Base-by-base conservation (phyloP, 2,329 filamentous ascomycete genomes). In the Fusarium domesticum region DNA sequence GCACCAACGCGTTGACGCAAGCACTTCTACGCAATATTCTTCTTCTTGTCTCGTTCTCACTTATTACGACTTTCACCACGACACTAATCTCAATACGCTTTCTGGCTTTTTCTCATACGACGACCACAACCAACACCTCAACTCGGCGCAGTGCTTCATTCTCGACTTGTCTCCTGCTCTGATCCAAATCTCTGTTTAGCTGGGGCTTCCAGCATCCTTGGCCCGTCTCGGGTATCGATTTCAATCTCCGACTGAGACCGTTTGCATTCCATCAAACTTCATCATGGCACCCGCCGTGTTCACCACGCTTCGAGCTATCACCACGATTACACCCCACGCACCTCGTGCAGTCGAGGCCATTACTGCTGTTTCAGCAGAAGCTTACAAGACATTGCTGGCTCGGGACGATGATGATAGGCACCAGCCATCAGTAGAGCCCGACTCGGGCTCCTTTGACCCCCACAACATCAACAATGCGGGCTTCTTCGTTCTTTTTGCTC, bases 401-500 rank as follows among this genome's bases (percentile, higher is more conserved):
- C 72, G 73, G 31, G 69, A 72, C 12, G 31, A 47, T 18, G 35
- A 51, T 19, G 47, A 56, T 5, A 55, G 59, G 17, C 47, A 58
- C 16, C 54, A 60, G 18, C 54, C 61, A 16, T 58, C 65, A 3
- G 46, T 61, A 2, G 62, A 79, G 53, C 72, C 77, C 0, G 60
- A 63, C 8, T 46, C 52, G 3, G 81, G 80, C 44, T 70, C 75
- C 11, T 72, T 80, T n/a, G 67, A 73, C 46, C 78, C 79, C 2
- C 65, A 74, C 31, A 58, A 76, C 45, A 80, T 83, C 67, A 81
- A 77, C 69, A 84, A 85, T 61, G 78, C 76, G 16, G 87, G 83
- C 46, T 82, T 96, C 58, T 87, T 97, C 63, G 84, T 85, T 1
- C 73, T 97, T 1, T 96, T 97, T 64, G 92, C 87, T 10, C 66